Evolutionary conservation across 192 early-diverging fungal species (phyloP).

Genomic region (Coemansia sp.): DNA sequence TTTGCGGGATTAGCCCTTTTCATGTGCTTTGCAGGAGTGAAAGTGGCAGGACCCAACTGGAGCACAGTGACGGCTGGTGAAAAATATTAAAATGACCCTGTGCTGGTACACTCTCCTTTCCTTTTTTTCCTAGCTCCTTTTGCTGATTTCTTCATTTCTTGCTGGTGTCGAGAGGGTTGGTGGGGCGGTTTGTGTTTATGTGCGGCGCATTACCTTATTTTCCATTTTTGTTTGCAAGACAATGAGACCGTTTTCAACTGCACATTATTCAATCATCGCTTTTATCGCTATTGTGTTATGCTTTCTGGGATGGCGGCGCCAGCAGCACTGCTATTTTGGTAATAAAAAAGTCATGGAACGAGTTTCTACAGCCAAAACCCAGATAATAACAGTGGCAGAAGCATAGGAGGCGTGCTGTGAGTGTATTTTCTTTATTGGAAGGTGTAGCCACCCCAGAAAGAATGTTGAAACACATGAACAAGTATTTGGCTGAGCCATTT

Average conservation of each 20-base stretch:
- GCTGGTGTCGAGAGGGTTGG: not conserved
- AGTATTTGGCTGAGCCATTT: not conserved
- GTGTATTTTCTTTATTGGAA: not conserved
- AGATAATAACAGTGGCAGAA: not conserved
- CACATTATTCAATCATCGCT: not conserved
- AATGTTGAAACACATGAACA: not conserved
- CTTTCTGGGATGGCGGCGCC: conserved; percentile 10
- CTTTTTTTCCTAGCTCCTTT: not conserved
- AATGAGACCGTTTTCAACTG: not conserved
- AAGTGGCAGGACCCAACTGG: not conserved
- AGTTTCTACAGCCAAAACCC: conserved; percentile 1
- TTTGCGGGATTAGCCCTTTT: too few species aligned
- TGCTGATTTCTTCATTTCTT: not conserved
- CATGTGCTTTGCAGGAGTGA: not conserved
- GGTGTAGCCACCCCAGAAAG: not conserved
- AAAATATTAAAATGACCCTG: not conserved
- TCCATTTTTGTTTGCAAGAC: not conserved
- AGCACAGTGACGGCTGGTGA: not conserved
- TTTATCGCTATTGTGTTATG: not conserved
- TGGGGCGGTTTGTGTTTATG: not conserved
- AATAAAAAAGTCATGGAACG: not conserved
- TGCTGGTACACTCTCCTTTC: not conserved
- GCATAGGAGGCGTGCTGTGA: not conserved
- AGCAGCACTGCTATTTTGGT: conserved; percentile 7
- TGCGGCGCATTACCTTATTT: conserved; percentile 10